Base-by-base conservation (phyloP, 306 rosid species). In the Vicia villosa region DNA sequence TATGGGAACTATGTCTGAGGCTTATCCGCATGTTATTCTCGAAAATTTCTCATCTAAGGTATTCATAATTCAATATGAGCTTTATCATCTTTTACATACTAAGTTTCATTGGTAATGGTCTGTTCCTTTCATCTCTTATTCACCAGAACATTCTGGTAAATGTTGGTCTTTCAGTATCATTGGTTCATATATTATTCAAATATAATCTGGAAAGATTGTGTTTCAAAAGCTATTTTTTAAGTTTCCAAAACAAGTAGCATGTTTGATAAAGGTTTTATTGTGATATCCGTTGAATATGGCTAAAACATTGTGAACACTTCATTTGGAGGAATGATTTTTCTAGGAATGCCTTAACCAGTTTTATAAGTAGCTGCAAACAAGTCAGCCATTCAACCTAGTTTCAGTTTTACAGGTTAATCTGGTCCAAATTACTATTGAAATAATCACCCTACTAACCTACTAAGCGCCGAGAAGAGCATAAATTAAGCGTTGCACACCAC, bases 1-100 rank as follows among this genome's bases (percentile, higher is more conserved):
- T 74, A 76, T 90, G 62, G 95, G 97, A 82, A 90, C 97, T n/a
- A 89, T 94, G 90, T 96, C 98, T 8, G 89, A 88, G 79, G 98
- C 91, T 60, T 87, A 85, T 74, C 98, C 98, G 13, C 95, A 94
- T 76, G 57, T 94, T 77, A 77, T 94, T 78, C 77, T 90, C 61
- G 81, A 90, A 46, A 90, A 94, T 43, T 94, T 94, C 86, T 81
- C 91, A 42, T 83, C 94, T 4, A 94, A 88, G 98, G 97, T 94
- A 84, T 74, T 52, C 11, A 40, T 59, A 60, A 66, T 51, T 76
- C 68, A 47, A 4, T 45, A 66, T n/a, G 50, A 60, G 46, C 47
- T 59, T 45, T 58, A 24, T 65, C 10, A 56, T 56, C 30, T 50
- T 67, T 20, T 56, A 37, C 16, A 11, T 55, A 11, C 26, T 24